Evolutionary conservation across 1,284 basidiomycete species (phyloP), one percentile per base, ranked within the genome.

Genomic region (Microbotryum saponariae): DNA sequence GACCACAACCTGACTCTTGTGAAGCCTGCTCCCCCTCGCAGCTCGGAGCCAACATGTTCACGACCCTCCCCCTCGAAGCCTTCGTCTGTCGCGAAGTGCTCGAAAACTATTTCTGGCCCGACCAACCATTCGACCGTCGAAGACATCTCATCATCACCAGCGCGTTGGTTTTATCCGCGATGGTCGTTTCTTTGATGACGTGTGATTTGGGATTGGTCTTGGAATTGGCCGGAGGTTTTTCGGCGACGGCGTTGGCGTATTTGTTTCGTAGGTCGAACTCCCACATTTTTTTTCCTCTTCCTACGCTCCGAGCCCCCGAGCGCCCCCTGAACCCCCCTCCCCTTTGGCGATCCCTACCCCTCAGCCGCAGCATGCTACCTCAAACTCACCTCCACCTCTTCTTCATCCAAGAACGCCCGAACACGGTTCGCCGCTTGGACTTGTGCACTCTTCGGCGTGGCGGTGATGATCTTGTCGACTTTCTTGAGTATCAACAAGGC

Each of bases 11-110:
- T 27, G 27, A 27, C 27, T 27, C 27, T 27, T 27, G 27, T 27
- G 6, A 12, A 4, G 25, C 48, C 48, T 27, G 6, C 1, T 50
- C 21, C 21, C 48, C n/a, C 48, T 23, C 48, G 6, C 21, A 65
- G 63, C 97, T 98, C 72, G 94, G 94, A 6, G 77, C 94, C 64
- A 98, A 98, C 77, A 98, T 98, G 94, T 94, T 96, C 71, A 96
- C 93, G 1, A 98, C 94, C 0, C 82, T 93, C 21, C 91, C 91
- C 0, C 79, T 97, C 54, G 91, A 97, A 73, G 80, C 91, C 23
- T 96, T 97, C 73, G 91, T 97, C 18, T 96, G 92, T 72, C 82
- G 91, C 78, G 91, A 97, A 80, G 90, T 96, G 50, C 82, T 96
- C 58, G 92, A 96, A 72, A 88, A 92, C 69, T 92, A 85, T 73